Percentiles rank a stretch among this genome's conserved stretches.
These are phyloP conservation scores for Gremmenia infestans DNA, from an alignment of 2,329 filamentous ascomycete species.

Conservation along the genomic window DNA sequence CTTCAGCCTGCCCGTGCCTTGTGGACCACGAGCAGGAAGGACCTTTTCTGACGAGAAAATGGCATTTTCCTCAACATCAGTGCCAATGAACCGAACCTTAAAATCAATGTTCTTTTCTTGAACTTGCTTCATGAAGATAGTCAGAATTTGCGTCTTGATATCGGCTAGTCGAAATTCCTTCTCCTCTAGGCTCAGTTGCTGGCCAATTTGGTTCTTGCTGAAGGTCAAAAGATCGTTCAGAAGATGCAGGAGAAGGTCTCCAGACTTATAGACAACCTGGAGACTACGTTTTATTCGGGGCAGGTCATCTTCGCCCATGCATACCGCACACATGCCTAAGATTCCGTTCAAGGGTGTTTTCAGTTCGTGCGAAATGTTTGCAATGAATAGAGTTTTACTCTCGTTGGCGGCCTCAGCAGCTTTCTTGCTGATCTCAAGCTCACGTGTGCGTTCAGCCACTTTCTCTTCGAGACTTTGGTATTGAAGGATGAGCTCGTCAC, in stretches of 20 bases:
- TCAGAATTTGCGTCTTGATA: slow-evolving; percentile 72
- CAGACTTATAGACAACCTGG: slow-evolving; percentile 84
- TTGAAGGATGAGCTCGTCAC: slow-evolving; percentile 80
- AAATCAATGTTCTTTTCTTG: slow-evolving; percentile 73
- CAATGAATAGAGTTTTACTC: slow-evolving; percentile 96
- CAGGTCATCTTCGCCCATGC: slow-evolving; percentile 85
- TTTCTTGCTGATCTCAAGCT: slow-evolving; percentile 85
- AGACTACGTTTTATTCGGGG: slow-evolving; percentile 74
- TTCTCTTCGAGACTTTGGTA: slow-evolving; percentile 81
- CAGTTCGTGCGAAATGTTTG: slow-evolving; percentile 83
- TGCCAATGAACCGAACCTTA: slow-evolving; percentile 63
- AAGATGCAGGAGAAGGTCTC: slow-evolving; percentile 76
- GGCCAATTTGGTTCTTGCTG: slow-evolving; percentile 90
- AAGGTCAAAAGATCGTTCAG: slow-evolving; percentile 88
- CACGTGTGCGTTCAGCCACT: slow-evolving; percentile 74
- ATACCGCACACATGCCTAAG: slow-evolving; percentile 87
- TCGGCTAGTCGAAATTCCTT: slow-evolving; percentile 83
- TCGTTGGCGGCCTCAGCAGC: slow-evolving; percentile 93
- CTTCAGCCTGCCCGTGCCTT: slow-evolving; percentile 63
- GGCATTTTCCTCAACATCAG: slow-evolving; percentile 32
- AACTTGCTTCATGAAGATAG: slow-evolving; percentile 88
- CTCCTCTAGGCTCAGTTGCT: slow-evolving; percentile 75
- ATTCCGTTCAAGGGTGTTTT: slow-evolving; percentile 96
- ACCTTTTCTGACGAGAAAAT: slow-evolving; percentile 25
- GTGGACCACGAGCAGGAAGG: slow-evolving; percentile 57